These are phyloP conservation scores for Wickerhamiella galacta DNA, from an alignment of 805 yeast genomes.

Conservation along the genomic window DNA sequence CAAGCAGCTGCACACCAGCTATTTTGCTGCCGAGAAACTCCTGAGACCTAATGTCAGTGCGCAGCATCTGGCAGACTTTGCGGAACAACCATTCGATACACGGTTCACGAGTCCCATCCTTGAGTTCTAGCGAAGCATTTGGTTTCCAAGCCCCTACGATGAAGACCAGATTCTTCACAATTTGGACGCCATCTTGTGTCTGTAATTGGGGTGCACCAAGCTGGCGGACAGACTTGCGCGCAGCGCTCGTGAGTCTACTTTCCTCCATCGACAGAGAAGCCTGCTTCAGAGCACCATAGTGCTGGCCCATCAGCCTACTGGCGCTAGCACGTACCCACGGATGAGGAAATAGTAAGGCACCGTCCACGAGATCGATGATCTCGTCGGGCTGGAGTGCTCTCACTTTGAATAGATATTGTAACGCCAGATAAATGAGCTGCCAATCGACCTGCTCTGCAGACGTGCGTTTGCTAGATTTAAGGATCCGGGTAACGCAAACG, in stretches of 20 bases:
- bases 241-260: too few relatives aligned
- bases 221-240: slow-evolving; percentile 52
- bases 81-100: slow-evolving; percentile 42
- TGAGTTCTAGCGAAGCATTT: slow-evolving; percentile 10
- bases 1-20: slow-evolving; percentile 51
- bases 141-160: slow-evolving; percentile 48
- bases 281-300: slow-evolving; percentile 29
- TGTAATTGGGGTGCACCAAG: slow-evolving; percentile 62
- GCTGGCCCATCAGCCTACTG: slow-evolving; percentile 37
- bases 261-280: slow-evolving; percentile 45
- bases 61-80: slow-evolving; percentile 45
- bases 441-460: slow-evolving; percentile 37
- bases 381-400: slow-evolving; percentile 25
- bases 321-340: slow-evolving; percentile 73
- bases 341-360: slow-evolving; percentile 64
- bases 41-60: slow-evolving; percentile 34
- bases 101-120: slow-evolving; percentile 14
- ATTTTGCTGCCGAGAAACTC: slow-evolving; percentile 41
- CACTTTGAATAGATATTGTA: slow-evolving; percentile 29
- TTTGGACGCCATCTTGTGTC: slow-evolving; percentile 43
- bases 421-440: slow-evolving; percentile 60
- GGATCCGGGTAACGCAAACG: not conserved
- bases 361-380: slow-evolving; percentile 30
- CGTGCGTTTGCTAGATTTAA: slow-evolving; percentile 13
- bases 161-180: slow-evolving; percentile 47